Evolutionary conservation across 352 stramenopile species (phyloP), one percentile per base, ranked within the genome.

Genomic region (Globisporangium cederbergense): DNA sequence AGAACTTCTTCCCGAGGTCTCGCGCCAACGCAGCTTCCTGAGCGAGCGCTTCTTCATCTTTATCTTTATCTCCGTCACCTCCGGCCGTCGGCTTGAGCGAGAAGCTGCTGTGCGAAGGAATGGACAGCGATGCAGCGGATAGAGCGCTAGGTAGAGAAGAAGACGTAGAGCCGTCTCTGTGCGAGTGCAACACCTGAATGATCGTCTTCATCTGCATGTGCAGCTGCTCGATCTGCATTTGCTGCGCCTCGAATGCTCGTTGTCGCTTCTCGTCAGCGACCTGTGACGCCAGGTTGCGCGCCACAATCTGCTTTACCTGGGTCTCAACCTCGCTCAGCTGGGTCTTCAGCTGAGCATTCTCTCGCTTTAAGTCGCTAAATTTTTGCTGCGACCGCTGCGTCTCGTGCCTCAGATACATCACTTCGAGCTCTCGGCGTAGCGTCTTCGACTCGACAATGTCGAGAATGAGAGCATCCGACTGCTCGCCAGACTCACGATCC

Each of bases 1-100:
- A 69, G 63, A 72, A 84, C 46, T 86, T 88, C 45, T 78, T 84
- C 9, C 81, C 83, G 20, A 93, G 60, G 65, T 93, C 81, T 40
- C 81, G 69, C 2, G 78, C 78, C 2, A 93, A 60, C 18, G 74
- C 83, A 7, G 81, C 81, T 62, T 93, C 83, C 5, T 85, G 68
- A 0, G 82, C 81, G 28, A 78, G 53, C 14, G 32, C 52, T 30
- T 81, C 75, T 36, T 78, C 63, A 7, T 86, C 45, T 30, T 25
- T 25, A 25, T 81, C 75, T 36, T 78, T 61, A 7, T 25, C 22
- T 25, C 85, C 25, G 22, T 18, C 22, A 0, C 4, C 28, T 32
- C 32, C 34, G 2, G 55, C 10, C 22, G 20, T 18, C 38, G 25
- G 18, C 28, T 45, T 14, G 14, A 3, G 7, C 28, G 49, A 20